Percentiles rank a stretch among this genome's conserved stretches.
Conservation (phyloP, 805 yeast species). For the Ogataea nitratoaversa region DNA sequence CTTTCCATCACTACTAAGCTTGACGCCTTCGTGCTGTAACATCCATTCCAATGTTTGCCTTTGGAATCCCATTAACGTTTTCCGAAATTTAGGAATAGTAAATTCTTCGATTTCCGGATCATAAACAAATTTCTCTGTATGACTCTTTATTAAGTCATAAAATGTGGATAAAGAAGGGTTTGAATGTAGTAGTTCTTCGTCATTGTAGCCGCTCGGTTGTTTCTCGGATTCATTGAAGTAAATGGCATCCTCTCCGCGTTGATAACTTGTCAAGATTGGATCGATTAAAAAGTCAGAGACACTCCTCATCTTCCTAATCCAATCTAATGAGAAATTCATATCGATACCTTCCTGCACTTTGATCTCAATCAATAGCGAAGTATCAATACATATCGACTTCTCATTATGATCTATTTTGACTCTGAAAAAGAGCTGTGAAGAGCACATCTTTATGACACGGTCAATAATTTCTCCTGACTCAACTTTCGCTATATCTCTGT, state of each 20-base stretch:
- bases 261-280: conserved; percentile 21
- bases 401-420: not conserved
- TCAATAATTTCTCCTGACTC: conserved; percentile 1
- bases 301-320: conserved; percentile 16
- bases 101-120: conserved; percentile 6
- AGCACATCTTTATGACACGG: not conserved
- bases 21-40: conserved; percentile 44
- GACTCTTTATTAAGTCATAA: conserved; percentile 45
- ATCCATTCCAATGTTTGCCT: conserved; percentile 54
- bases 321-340: conserved; percentile 12
- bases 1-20: conserved; percentile 24
- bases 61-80: conserved; percentile 40
- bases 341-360: conserved; percentile 17
- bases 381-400: not conserved
- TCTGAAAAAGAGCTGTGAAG: not conserved
- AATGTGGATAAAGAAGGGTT: conserved; percentile 34
- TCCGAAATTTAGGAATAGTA: conserved; percentile 16
- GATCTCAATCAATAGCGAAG: conserved; percentile 2
- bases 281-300: conserved; percentile 12
- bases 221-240: too few species aligned
- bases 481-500: conserved; percentile 3
- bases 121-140: conserved; percentile 31
- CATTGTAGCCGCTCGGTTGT: too few species aligned
- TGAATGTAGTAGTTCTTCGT: too few species aligned
- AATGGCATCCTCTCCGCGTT: conserved; percentile 8